Evolutionary conservation across 257 asterid species (phyloP), one percentile per base, ranked within the genome.

Genomic region (Solanum clarkiae): DNA sequence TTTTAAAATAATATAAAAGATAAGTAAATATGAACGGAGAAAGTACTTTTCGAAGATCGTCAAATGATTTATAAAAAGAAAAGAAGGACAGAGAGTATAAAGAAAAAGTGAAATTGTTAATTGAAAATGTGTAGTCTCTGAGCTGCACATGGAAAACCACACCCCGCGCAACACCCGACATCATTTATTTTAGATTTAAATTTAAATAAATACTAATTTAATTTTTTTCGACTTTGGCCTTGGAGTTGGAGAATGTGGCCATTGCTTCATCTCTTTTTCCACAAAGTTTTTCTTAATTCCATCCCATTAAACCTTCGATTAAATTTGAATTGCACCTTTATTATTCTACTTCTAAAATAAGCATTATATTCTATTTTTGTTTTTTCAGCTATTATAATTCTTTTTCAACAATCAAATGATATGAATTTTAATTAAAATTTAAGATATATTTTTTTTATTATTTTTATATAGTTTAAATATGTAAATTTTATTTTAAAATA

Each of bases 151-250:
- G 80, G 57, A 45, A 72, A 72, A 72, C 40, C 36, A 45, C 56
- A 44, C 80, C 12, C 57, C 40, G 57, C 80, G 56, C 80, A 72
- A 72, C 57, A 45, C 80, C 56, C 80, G 57, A 20, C 80, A n/a
- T 20, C 40, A 45, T 72, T 72, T 72, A 72, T 45, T 44, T 71
- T 8, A 36, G 42, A 36, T 36, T 36, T 36, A 36, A 13, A 71
- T 44, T 32, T 45, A 45, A 45, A 72, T 72, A 14, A 36, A 36
- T 36, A 36, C 42, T 5, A 18, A 17, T 22, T 10, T 0, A 0
- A n/a, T 44, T 72, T 45, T n/a, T 15, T 45, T 74, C 32, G 10
- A 13, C 22, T 45, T 45, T 45, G 81, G 40, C 81, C 81, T 20
- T 47, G 57, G 81, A 42, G 29, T 71, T 71, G 55, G 56, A 74